Base-by-base conservation (phyloP, 352 stramenopile species). In the Phytophthora foliorum region DNA sequence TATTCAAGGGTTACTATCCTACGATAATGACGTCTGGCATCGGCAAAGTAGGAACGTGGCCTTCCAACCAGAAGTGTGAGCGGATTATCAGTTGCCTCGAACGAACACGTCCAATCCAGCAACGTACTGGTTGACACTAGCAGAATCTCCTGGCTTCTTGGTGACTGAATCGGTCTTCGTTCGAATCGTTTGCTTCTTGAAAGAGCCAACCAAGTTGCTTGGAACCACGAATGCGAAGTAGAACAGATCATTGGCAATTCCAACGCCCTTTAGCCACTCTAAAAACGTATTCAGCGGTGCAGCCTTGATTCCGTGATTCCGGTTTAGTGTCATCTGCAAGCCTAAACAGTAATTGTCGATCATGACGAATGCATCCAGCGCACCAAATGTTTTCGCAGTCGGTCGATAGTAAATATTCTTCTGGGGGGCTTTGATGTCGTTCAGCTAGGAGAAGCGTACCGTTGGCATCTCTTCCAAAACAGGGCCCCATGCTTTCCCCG, bases 191-290 rank as follows among this genome's bases (percentile, higher is more conserved):
- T 55, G 49, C 29, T 44, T 42, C 17, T 13, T 22, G 22, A 14
- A 41, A 2, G 34, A 44, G 16, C 27, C n/a, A 52, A 14, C 44
- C 5, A 55, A 13, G 19, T 46, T 21, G 22, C 52, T 69, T 53
- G 62, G 62, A 39, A 58, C 62, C 42, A 63, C 21, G 49, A 64
- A 55, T 13, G 8, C 50, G 24, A 60, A 52, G 27, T 60, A 61
- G 25, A 67, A 45, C 19, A 21, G 38, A 54, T 24, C 13, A 2
- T 1, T 32, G 14, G 4, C 29, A 17, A 63, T n/a, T 46, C 51
- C 51, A 63, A 32, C 16, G 5, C 10, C 29, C 0, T 45, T 24
- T 19, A 63, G 1, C 55, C 55, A 54, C 29, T 22, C 14, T 9
- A 63, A 24, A 45, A 63, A 55, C 6, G 2, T 44, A 13, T 56